A percentile compares a stretch with the other conserved stretches of the same genome.
phyloP scores from a whole-genome alignment of 192 early-diverging fungal species.

The Backusella macrospora region DNA sequence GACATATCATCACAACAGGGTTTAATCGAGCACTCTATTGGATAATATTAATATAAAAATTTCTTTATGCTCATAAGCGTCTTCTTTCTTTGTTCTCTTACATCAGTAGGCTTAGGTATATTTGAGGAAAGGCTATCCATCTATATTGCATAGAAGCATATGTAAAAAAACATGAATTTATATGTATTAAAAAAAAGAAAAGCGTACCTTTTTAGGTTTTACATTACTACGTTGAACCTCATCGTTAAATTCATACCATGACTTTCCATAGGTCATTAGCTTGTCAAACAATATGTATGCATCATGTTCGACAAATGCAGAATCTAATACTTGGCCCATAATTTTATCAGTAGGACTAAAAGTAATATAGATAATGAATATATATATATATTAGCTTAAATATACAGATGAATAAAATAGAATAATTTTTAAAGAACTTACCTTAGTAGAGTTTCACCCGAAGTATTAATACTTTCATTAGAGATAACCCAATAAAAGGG shows the following conservation, averaged over 20 bases:
- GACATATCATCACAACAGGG: constrained; percentile 78
- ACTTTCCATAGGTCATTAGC: constrained; percentile 78
- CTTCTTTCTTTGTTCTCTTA: constrained; percentile 3
- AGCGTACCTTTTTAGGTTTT: constrained; percentile 18
- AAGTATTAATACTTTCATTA: constrained; percentile 58
- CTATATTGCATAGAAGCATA: neutral
- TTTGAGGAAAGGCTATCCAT: neutral
- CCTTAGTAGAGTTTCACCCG: constrained; percentile 5
- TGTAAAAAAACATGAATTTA: neutral
- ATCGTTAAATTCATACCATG: constrained; percentile 87
- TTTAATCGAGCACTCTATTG: constrained; percentile 49
- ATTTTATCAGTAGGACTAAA: constrained; percentile 45
- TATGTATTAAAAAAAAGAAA: neutral
- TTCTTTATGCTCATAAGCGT: neutral
- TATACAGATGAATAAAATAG: constrained; percentile 34
- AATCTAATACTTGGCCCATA: constrained; percentile 62
- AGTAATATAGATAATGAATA: neutral
- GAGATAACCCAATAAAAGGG: constrained; percentile 81
- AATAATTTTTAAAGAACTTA: constrained; percentile 4
- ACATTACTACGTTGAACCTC: constrained; percentile 30
- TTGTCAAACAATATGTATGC: constrained; percentile 79
- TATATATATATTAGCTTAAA: neutral
- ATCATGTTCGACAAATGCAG: constrained; percentile 85
- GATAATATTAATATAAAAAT: constrained; percentile 9
- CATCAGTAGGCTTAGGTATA: constrained; percentile 22